A percentile compares a stretch with the other conserved stretches of the same genome.
Evolutionary conservation across 2,329 filamentous ascomycete genomes (phyloP).

Genomic region (Pseudogymnoascus sp.): DNA sequence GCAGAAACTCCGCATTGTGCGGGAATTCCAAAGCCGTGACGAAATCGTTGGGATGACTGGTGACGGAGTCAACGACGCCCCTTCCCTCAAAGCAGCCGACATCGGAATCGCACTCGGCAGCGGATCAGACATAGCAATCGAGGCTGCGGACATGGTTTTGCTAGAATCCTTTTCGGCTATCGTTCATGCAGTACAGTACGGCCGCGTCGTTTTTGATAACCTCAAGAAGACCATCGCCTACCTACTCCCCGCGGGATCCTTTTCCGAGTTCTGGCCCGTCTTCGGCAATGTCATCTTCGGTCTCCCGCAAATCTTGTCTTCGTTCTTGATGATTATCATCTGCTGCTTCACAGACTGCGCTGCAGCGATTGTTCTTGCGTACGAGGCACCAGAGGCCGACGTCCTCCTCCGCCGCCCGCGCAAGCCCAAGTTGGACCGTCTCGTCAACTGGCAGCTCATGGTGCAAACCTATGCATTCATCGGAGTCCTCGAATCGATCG

Average conservation of each 20-base stretch:
- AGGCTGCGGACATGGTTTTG: conserved; percentile 53
- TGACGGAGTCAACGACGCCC: conserved; percentile 42
- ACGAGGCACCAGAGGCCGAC: conserved; percentile 71
- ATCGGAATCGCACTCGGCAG: conserved; percentile 51
- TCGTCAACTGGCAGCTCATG: conserved; percentile 68
- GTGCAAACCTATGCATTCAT: conserved; percentile 67
- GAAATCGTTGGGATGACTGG: conserved; percentile 49
- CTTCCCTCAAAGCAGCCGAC: conserved; percentile 50
- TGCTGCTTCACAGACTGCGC: conserved; percentile 69
- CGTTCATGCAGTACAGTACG: conserved; percentile 64
- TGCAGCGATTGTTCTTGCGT: conserved; percentile 66
- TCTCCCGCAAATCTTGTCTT: conserved; percentile 53
- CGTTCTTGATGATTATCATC: conserved; percentile 47
- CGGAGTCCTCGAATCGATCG: conserved; percentile 55
- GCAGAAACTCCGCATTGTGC: conserved; percentile 74
- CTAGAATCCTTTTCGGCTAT: conserved; percentile 63
- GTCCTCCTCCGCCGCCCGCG: conserved; percentile 64
- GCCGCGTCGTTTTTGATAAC: conserved; percentile 71
- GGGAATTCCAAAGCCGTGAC: conserved; percentile 58
- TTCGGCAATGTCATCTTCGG: conserved; percentile 57
- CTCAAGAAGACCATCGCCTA: conserved; percentile 65
- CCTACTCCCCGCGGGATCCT: conserved; percentile 52
- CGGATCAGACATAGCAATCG: conserved; percentile 52
- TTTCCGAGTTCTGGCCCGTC: conserved; percentile 57
- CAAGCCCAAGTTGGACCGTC: conserved; percentile 60